A percentile compares a stretch with the other conserved stretches of the same genome.
phyloP scores from a whole-genome alignment of 2,329 filamentous ascomycete species.

The Aspergillus udagawae region DNA sequence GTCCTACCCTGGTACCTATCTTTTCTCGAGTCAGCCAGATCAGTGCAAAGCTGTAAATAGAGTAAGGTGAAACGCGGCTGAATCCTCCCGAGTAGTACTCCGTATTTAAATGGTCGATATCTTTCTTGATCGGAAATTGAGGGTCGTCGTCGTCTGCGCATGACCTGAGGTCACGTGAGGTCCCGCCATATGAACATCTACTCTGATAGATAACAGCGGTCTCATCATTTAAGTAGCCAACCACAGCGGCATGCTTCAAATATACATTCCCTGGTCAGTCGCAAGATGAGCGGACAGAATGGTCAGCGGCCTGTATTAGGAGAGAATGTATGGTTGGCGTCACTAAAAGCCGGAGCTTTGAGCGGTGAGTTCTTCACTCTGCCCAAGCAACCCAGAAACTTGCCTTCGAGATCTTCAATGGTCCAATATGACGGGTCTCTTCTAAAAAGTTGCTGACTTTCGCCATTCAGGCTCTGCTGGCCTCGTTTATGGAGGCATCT shows the following conservation, averaged over 20 bases:
- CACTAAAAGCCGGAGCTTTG: constrained; percentile 57
- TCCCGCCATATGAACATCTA: not conserved
- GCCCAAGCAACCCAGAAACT: not conserved
- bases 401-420: not conserved
- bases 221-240: not conserved
- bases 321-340: constrained; percentile 27
- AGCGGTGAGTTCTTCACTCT: constrained; percentile 47
- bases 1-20: not conserved
- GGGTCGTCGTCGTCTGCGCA: not conserved
- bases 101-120: not conserved
- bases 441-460: not conserved
- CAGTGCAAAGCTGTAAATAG: not conserved
- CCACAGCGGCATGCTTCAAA: not conserved
- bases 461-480: constrained; percentile 45
- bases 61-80: not conserved
- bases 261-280: not conserved
- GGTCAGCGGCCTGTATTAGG: constrained; percentile 14
- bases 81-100: not conserved
- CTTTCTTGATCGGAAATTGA: not conserved
- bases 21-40: not conserved
- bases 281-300: constrained; percentile 26
- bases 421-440: not conserved
- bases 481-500: constrained; percentile 61
- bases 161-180: not conserved
- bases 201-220: not conserved